Evolutionary conservation across 768 basidiomycete species (phyloP).

Genomic region (Naganishia friedmannii): DNA sequence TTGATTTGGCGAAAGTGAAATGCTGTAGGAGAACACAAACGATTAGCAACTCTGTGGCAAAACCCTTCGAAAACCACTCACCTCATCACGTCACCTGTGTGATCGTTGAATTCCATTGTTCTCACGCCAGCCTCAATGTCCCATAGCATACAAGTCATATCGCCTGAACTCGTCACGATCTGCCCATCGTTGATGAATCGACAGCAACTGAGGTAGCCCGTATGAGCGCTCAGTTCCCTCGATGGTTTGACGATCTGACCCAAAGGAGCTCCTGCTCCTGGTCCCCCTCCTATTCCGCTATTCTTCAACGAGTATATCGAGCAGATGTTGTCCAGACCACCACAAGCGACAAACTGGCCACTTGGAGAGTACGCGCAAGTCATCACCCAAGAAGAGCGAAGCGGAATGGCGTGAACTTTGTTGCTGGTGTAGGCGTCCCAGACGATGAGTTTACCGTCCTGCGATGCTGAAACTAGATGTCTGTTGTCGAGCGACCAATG

Average conservation of each 20-base stretch:
- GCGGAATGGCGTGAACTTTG: slow-evolving; percentile 98
- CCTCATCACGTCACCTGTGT: slow-evolving; percentile 99
- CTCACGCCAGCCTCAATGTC: slow-evolving; percentile 96
- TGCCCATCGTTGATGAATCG: slow-evolving; percentile 98
- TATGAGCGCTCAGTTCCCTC: slow-evolving; percentile 92
- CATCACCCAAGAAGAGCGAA: slow-evolving; percentile 99
- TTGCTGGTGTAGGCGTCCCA: slow-evolving; percentile 99
- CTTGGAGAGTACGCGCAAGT: slow-evolving; percentile 97
- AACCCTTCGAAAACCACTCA: too few species aligned
- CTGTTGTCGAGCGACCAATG: slow-evolving; percentile 97
- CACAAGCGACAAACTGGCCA: slow-evolving; percentile 95
- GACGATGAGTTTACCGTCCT: slow-evolving; percentile 98
- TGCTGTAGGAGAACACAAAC: slow-evolving; percentile 55
- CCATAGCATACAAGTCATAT: slow-evolving; percentile 99
- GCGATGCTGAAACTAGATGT: slow-evolving; percentile 98
- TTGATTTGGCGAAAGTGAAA: slow-evolving; percentile 90
- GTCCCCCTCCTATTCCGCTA: slow-evolving; percentile 29
- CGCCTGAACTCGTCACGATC: slow-evolving; percentile 95
- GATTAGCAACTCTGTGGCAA: background rate
- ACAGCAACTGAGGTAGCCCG: slow-evolving; percentile 96
- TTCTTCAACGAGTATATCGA: slow-evolving; percentile 90
- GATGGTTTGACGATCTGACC: slow-evolving; percentile 68
- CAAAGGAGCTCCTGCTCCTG: slow-evolving; percentile 57
- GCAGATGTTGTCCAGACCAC: slow-evolving; percentile 98
- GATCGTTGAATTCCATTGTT: slow-evolving; percentile 98